Percentiles rank a stretch among this genome's conserved stretches.
Evolutionary conservation across 2,329 filamentous ascomycete genomes (phyloP).

Genomic region (Davidsoniella australis): DNA sequence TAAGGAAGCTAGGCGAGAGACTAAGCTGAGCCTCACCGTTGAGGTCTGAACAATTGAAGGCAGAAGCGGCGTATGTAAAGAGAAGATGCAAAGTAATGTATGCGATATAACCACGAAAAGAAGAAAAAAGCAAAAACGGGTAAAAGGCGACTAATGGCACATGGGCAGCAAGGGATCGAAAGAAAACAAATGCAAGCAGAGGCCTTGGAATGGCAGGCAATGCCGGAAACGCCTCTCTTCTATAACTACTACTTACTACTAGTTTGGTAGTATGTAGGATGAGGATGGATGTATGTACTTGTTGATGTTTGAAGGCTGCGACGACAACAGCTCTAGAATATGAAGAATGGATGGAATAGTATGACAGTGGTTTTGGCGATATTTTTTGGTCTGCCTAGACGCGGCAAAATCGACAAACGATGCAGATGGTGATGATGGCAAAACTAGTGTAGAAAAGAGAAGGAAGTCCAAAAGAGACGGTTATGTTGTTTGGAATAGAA

Average conservation of each 20-base stretch:
- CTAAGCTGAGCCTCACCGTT: too few relatives aligned
- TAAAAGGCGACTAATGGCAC: slow-evolving; percentile 8
- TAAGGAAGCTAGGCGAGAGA: too few relatives aligned
- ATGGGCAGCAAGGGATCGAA: background rate
- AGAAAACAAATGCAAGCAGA: background rate
- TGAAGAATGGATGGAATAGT: too few relatives aligned
- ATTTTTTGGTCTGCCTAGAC: too few relatives aligned
- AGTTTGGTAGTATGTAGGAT: background rate
- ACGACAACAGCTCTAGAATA: too few relatives aligned
- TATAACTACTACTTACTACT: background rate
- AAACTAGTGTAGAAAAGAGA: too few relatives aligned
- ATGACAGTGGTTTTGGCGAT: too few relatives aligned
- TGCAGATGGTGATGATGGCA: too few relatives aligned
- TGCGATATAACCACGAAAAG: background rate
- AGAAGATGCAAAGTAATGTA: background rate
- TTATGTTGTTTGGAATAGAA: background rate
- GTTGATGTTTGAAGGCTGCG: too few relatives aligned
- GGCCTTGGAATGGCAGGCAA: background rate
- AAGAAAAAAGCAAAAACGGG: slow-evolving; percentile 3
- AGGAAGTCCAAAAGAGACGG: background rate
- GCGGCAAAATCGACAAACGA: too few relatives aligned
- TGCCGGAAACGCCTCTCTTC: too few relatives aligned
- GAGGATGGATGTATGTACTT: too few relatives aligned
- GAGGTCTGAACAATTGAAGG: background rate
- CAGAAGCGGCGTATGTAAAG: background rate